Base-by-base conservation (phyloP, 2,329 filamentous ascomycete species). In the Pleoardoris graminearum region DNA sequence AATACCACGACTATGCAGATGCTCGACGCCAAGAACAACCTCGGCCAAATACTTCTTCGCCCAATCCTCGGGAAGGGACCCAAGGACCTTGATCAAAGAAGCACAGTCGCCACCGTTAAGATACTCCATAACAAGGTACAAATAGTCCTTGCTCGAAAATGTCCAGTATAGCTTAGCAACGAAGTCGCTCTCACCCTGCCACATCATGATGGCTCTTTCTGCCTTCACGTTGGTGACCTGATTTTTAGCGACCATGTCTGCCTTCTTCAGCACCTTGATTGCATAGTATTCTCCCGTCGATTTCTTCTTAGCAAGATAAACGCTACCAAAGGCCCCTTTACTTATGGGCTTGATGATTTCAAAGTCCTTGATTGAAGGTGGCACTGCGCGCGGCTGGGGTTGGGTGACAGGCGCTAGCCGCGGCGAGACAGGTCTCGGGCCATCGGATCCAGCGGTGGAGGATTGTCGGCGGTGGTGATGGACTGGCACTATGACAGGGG, bases 191-290 rank as follows among this genome's bases (percentile, higher is more conserved):
- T 97, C 91, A 19, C 94, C 94, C 76, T 99, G 94, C 90, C 94
- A 97, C 94, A 99, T 99, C 94, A 99, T 97, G 70, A 99, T 99
- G 19, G 95, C 95, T 61, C 94, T 85, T 75, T 99, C 94, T 7
- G 95, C 94, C 75, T 99, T 97, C 67, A 99, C 94, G 68, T 99
- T 99, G 62, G 94, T 96, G 63, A 99, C 92, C 71, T 99, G 94
- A 72, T 99, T 99, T 76, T 99, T 99, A 56, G 94, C 94, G 57
- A 99, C 91, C 94, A 99, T 99, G 79, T 99, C 94, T n/a, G 94
- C 92, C 76, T 99, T 99, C 71, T 97, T 97, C 54, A 99, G 75
- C 1, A 97, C 94, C 70, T 99, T 99, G 77, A 99, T 97, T 8
- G 94, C 94, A 72, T 93, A 99, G 73, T 99, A 99, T 67, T 99